Conservation (phyloP, 2,329 filamentous ascomycete species). For the Xylariaceae sp. region DNA sequence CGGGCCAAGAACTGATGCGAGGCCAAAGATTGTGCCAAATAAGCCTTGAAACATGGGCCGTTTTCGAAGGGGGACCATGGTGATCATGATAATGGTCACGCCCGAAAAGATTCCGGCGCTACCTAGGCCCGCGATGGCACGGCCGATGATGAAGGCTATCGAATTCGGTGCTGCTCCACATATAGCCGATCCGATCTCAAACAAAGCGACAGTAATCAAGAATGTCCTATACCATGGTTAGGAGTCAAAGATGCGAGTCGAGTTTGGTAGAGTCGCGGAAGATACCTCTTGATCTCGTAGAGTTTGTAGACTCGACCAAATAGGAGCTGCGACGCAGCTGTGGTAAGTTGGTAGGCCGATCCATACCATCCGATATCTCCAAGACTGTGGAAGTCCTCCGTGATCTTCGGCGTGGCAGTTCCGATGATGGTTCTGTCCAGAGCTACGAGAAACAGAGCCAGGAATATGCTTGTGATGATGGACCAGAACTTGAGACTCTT, state of each 20-base stretch:
- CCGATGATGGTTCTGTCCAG: slow-evolving; percentile 53
- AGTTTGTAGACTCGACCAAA: slow-evolving; percentile 52
- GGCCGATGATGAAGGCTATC: slow-evolving; percentile 49
- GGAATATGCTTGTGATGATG: slow-evolving; percentile 48
- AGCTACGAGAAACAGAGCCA: slow-evolving; percentile 54
- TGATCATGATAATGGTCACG: slow-evolving; percentile 51
- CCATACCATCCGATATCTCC: slow-evolving; percentile 62
- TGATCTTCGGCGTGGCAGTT: slow-evolving; percentile 50
- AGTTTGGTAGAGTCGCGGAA: slow-evolving; percentile 4
- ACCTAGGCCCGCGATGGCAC: slow-evolving; percentile 52
- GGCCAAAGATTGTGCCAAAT: slow-evolving; percentile 52
- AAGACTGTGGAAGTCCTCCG: slow-evolving; percentile 52
- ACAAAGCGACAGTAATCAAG: slow-evolving; percentile 43
- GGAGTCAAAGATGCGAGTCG: background rate
- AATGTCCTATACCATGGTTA: slow-evolving; percentile 35
- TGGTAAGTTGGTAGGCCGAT: slow-evolving; percentile 56
- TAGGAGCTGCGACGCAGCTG: slow-evolving; percentile 49
- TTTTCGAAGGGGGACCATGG: slow-evolving; percentile 55
- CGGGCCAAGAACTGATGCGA: slow-evolving; percentile 49
- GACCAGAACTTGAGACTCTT: slow-evolving; percentile 52
- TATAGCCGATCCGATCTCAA: slow-evolving; percentile 47
- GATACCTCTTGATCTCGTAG: slow-evolving; percentile 46
- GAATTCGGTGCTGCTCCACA: slow-evolving; percentile 53
- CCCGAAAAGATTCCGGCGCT: slow-evolving; percentile 55
- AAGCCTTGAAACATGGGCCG: slow-evolving; percentile 54